Base-by-base conservation (phyloP, 345 rosid genomes). In the Abelmoschus esculentus region DNA sequence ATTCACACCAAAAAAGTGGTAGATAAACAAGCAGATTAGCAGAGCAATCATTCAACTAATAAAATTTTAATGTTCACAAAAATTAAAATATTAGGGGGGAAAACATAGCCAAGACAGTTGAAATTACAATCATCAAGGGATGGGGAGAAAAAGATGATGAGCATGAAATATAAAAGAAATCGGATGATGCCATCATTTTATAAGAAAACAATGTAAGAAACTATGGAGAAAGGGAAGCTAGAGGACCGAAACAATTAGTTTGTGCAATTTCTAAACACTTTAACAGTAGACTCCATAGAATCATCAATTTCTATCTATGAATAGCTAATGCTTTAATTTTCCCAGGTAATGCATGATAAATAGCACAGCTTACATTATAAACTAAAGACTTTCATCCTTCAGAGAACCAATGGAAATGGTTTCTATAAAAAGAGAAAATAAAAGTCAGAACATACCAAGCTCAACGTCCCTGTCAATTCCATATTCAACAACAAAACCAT, bases 401-500 rank as follows among this genome's bases (percentile, higher is more conserved):
- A 67, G 17, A 63, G 29, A 58, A 59, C 8, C 28, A 17, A 52
- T 17, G 19, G 56, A 50, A 34, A 11, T 22, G 12, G 7, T 19
- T 69, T 18, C 18, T 4, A 7, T 52, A 55, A 38, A 68, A 18
- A 68, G 22, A 4, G 34, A 26, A 61, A 50, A 65, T 15, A 56
- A 36, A 69, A 70, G 34, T 34, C 46, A 76, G 74, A 73, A 78
- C 88, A 54, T 82, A 95, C 98, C 99, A 65, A 96, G 90, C 71
- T 96, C 98, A 72, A 83, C 79, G 76, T 92, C 99, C 80, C 91
- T 83, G 60, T 90, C 87, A 52, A 81, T 78, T 47, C 98, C 99
- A 85, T 96, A 90, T 75, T 96, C 96, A 72, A 96, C 99, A 77
- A 96, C 82, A 74, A 85, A 95, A 70, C 99, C 98, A 80, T 96